Base-by-base conservation (phyloP, 768 basidiomycete genomes). In the Lactarius pseudohatsudake region DNA sequence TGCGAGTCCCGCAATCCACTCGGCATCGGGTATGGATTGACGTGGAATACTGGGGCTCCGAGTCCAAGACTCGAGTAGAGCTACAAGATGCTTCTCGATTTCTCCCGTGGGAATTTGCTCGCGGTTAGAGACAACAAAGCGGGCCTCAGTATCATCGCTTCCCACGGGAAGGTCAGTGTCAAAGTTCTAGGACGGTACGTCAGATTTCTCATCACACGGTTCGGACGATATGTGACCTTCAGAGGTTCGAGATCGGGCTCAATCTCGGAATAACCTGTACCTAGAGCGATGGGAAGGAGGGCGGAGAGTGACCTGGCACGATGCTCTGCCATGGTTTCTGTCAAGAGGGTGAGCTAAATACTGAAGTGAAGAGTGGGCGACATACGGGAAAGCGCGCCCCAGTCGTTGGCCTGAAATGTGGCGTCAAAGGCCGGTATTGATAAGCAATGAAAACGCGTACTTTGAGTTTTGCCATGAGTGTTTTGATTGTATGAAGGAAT, bases 381-480 rank as follows among this genome's bases (percentile, higher is more conserved):
- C 84, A 59, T 71, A 87, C 86, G 84, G 47, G 85, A 86, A 57
- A 87, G 75, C 0, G 86, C 79, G 16, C 84, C 84, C 86, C 86
- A 87, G 64, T 87, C 86, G 50, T 86, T 86, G 2, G 83, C 80
- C 85, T 86, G 61, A 18, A 38, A 28, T 20, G 6, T 40, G 15
- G 36, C n/a, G 15, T 40, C 16, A 30, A 11, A 41, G 9, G 32
- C 40, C 11, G 16, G 11, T 16, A 32, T 32, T 34, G 34, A 34
- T 34, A 10, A 34, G 34, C 0, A 4, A 15, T 11, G 11, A 22
- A 32, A 18, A 26, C 60, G 26, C 53, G 10, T 26, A 84, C 86
- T 79, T 87, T 87, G 47, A 87, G 72, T 64, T 87, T 87, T 5
- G 86, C 86, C 86, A 87, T 87, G 50, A 87, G 69, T 0, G 84